Conservation (phyloP, 2,329 filamentous ascomycete genomes). For the Hortaea werneckii region DNA sequence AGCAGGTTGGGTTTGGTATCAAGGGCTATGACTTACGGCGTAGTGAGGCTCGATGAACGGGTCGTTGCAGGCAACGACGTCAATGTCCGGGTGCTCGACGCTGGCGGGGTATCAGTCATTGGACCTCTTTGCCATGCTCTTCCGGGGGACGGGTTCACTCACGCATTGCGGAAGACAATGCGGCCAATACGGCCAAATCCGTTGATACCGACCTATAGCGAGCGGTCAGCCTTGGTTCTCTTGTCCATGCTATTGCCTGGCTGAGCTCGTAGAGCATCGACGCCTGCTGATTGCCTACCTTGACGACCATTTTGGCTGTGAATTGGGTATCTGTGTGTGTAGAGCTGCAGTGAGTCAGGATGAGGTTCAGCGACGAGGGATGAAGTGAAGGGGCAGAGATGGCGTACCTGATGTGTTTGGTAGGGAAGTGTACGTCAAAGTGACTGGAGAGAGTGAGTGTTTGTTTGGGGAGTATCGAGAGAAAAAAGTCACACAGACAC, state of each 20-base stretch:
- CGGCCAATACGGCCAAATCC: conserved; percentile 99
- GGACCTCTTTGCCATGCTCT: neutral
- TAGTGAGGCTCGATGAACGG: conserved; percentile 98
- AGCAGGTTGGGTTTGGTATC: neutral
- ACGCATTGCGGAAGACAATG: conserved; percentile 98
- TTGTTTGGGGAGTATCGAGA: no score
- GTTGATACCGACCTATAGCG: conserved; percentile 86
- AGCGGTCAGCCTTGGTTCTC: neutral
- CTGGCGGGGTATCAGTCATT: conserved; percentile 29
- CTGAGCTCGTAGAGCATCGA: neutral
- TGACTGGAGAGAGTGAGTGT: no score
- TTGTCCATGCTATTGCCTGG: neutral
- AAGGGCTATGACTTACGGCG: conserved; percentile 59
- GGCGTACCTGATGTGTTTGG: no score
- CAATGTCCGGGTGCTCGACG: conserved; percentile 76
- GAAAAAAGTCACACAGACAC: no score
- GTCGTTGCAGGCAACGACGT: conserved; percentile 96
- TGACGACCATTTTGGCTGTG: conserved; percentile 8
- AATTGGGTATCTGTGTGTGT: neutral
- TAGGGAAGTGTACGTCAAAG: no score
- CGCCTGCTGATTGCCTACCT: conserved; percentile 3
- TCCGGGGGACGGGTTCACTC: conserved; percentile 28
- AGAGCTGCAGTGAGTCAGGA: neutral
- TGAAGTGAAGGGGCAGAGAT: no score
- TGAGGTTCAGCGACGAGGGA: no score